Base-by-base conservation (phyloP, 2,329 filamentous ascomycete genomes). In the Fusarium sp. region DNA sequence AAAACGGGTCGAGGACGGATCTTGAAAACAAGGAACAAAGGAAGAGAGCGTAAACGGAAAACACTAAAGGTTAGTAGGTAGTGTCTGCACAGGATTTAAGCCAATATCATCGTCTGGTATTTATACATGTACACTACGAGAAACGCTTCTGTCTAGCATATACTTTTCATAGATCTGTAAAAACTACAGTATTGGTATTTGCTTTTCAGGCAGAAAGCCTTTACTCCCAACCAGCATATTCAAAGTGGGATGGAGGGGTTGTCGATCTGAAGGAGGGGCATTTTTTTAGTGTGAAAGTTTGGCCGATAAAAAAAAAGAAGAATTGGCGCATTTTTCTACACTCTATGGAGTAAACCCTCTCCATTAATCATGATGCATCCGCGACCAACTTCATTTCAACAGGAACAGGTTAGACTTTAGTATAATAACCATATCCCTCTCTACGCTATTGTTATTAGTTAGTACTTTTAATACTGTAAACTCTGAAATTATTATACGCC, bases 1-100 rank as follows among this genome's bases (percentile, higher is more conserved):
- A 74, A 74, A 74, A 74, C 71, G 71, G 71, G 71, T 74, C 71
- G 55, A 69, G 39, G 69, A 74, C 58, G 71, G 71, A 72, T 62
- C 63, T 72, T 49, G 39, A 33, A 52, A 62, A 52, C 38, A 63
- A 61, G n/a, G 35, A 54, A 63, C 57, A 70, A 55, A 38, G 49
- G 26, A 38, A 36, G 24, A 38, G 18, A 28, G 20, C 20, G 20
- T 17, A n/a, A 57, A 49, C 24, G 15, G 41, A 48, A 35, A 36
- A 58, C 33, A 20, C 41, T n/a, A n/a, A 26, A 48, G 45, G 45
- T 33, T 33, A 33, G 33, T 33, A 33, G 33, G 33, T 33, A 33
- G 33, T 33, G 33, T 33, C 12, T 33, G 33, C 26, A 49, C 26
- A 10, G 24, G 44, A 13, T 48, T 28, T 26, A 49, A 28, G n/a